These are phyloP conservation scores for Sporothrix schenckii DNA, from an alignment of 2,329 filamentous ascomycete genomes.

Conservation along the genomic window DNA sequence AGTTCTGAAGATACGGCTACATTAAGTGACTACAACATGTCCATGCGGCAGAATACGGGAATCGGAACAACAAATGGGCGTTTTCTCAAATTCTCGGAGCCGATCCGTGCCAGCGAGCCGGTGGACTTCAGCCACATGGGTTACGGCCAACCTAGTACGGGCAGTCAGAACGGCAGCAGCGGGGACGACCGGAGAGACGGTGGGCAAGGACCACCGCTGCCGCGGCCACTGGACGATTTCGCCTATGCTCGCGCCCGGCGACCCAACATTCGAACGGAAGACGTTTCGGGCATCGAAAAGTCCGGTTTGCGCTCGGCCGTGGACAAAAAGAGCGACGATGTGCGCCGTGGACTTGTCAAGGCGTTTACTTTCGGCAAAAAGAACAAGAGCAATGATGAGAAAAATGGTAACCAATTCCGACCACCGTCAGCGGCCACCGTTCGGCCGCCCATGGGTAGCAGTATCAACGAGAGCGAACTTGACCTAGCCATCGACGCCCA, in stretches of 20 bases:
- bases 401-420: constrained; percentile 39
- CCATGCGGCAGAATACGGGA: constrained; percentile 47
- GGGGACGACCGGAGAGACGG: constrained; percentile 43
- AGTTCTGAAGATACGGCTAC: constrained; percentile 48
- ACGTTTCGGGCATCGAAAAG: constrained; percentile 59
- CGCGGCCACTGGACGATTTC: constrained; percentile 48
- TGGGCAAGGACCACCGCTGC: constrained; percentile 32
- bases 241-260: constrained; percentile 50
- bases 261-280: constrained; percentile 52
- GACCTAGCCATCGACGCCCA: constrained; percentile 35
- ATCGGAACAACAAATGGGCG: constrained; percentile 50
- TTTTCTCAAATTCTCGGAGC: constrained; percentile 52
- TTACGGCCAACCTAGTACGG: constrained; percentile 40
- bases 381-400: constrained; percentile 43
- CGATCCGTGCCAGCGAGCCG: constrained; percentile 43
- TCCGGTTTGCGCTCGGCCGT: constrained; percentile 56
- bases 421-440: constrained; percentile 48
- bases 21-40: constrained; percentile 46
- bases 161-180: constrained; percentile 48
- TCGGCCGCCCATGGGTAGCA: constrained; percentile 39
- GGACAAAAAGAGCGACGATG: constrained; percentile 60
- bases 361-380: constrained; percentile 58
- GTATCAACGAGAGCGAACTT: constrained; percentile 32
- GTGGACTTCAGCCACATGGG: constrained; percentile 39
- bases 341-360: constrained; percentile 57